These are phyloP conservation scores for Asclepias syriaca DNA, from an alignment of 257 asterid genomes.

Conservation along the genomic window DNA sequence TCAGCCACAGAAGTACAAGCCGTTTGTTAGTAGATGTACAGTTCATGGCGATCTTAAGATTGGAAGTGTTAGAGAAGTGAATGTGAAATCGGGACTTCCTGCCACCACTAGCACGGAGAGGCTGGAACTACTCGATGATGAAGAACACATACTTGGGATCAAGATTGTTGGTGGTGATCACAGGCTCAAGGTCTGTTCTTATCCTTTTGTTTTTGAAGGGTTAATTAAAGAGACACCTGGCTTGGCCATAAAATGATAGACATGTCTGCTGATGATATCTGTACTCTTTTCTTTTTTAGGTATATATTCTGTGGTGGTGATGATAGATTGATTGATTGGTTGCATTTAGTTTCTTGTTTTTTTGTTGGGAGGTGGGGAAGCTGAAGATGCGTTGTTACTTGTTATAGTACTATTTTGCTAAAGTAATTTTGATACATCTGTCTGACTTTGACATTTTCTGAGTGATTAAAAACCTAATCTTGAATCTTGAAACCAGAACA, in stretches of 20 bases:
- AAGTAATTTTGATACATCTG: background rate
- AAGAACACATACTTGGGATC: constrained; percentile 72
- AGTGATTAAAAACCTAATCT: background rate
- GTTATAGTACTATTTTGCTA: no score
- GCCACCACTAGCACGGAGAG: constrained; percentile 94
- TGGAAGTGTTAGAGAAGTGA: constrained; percentile 88
- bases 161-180: constrained; percentile 92
- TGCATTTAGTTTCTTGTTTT: no score
- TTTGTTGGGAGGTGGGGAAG: no score
- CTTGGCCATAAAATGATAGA: background rate
- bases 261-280: background rate
- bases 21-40: constrained; percentile 75
- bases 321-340: no score
- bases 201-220: background rate
- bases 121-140: constrained; percentile 78
- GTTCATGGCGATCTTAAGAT: constrained; percentile 60
- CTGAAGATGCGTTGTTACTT: no score
- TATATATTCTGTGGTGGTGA: no score
- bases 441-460: background rate
- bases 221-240: background rate
- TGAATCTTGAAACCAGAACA: background rate
- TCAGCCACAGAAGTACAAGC: constrained; percentile 91
- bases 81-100: constrained; percentile 92
- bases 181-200: constrained; percentile 61
- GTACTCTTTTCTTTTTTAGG: background rate